Base-by-base conservation (phyloP, 2,329 filamentous ascomycete species). In the Penicillium rolfsii region DNA sequence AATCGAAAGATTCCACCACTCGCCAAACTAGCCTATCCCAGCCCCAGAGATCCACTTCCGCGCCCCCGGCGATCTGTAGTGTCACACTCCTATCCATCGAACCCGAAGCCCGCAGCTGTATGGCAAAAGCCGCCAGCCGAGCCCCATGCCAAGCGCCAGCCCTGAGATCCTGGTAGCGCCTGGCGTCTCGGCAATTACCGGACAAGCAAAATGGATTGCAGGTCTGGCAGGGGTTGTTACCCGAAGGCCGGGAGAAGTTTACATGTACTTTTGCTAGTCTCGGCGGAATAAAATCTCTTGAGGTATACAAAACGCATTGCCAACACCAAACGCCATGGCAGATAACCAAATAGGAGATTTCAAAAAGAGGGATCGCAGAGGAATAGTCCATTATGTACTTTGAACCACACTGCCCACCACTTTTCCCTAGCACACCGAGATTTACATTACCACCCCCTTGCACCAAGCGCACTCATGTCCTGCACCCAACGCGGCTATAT, bases 401-500 rank as follows among this genome's bases (percentile, higher is more conserved):
- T 30, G 12, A 9, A 26, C 12, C 22, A 52, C 24, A 45, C 41
- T 0, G 3, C 35, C 33, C 14, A 24, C 24, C 35, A 57, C 45
- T 38, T 57, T 56, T 62, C 50, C 26, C 38, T 28, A 54, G 50
- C 26, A 43, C 28, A 54, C 57, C 41, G 11, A 45, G 33, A 53
- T 19, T 19, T 24, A 26, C 35, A 8, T 30, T 24, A 38, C 35
- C 30, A 33, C 30, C 33, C 26, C 46, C 59, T 55, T 58, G 28
- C 48, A 33, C 19, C 43, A 30, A 33, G 49, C 45, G 26, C 49
- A 48, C 52, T 59, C 22, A 48, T 50, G 53, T 53, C 61, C 63
- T 63, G 64, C 64, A 67, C 59, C 55, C 40, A 28, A 60, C 41
- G 35, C 64, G 64, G 64, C 49, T 64, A 48, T 43, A 48, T 68